These are phyloP conservation scores for Aspergillus conjunctus DNA, from an alignment of 495 filamentous ascomycete species.

Conservation along the genomic window DNA sequence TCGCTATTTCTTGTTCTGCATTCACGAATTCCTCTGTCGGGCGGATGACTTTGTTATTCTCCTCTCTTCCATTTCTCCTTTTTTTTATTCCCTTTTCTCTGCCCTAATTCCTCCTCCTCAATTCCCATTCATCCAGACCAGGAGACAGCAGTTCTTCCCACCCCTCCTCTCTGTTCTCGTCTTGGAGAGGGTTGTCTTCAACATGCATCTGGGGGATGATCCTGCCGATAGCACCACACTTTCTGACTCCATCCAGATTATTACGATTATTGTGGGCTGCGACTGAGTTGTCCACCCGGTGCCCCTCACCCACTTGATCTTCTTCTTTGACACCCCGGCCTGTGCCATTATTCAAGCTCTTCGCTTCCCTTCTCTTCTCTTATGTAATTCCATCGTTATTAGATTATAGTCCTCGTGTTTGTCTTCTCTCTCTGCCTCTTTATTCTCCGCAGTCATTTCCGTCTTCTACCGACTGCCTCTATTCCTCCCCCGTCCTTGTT, in stretches of 20 bases:
- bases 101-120: neutral
- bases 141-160: conserved; percentile 2
- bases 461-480: neutral
- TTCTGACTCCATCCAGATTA: conserved; percentile 17
- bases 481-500: neutral
- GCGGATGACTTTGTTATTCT: conserved; percentile 11
- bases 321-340: conserved; percentile 8
- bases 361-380: conserved; percentile 7
- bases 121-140: neutral
- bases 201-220: conserved; percentile 25
- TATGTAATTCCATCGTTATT: conserved; percentile 4
- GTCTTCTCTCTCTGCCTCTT: neutral
- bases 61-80: neutral
- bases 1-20: conserved; percentile 19
- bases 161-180: conserved; percentile 1
- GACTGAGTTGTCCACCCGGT: conserved; percentile 26
- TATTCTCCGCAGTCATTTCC: neutral
- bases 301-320: conserved; percentile 21
- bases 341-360: conserved; percentile 7
- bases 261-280: conserved; percentile 19
- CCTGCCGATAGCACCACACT: conserved; percentile 19
- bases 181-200: conserved; percentile 17
- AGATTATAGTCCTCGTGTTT: neutral
- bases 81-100: conserved; percentile 11
- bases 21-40: neutral